Base-by-base conservation (phyloP, 306 rosid genomes). In the Rosa lucieae region DNA sequence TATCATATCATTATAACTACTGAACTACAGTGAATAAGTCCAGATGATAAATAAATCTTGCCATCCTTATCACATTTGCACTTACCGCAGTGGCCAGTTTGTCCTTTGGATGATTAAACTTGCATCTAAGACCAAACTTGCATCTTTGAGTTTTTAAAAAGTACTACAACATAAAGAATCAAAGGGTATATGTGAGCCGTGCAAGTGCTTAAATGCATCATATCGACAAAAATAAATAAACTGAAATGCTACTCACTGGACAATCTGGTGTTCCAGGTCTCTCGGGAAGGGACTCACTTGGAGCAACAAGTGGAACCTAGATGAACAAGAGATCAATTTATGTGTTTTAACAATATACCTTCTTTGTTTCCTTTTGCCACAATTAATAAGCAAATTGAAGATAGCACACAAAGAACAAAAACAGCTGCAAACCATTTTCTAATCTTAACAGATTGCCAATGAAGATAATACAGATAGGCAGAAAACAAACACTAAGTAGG, bases 101-200 rank as follows among this genome's bases (percentile, higher is more conserved):
- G 29, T 86, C 94, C 81, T 79, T 92, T 56, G 99, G 99, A 83
- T 95, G 99, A 82, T 95, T 92, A 82, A 95, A 95, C 88, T 90
- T 95, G 92, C 99, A 95, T 80, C 84, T 89, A 73, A 87, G 75
- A 83, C 98, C 99, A 88, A 89, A 95, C 85, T 93, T 93, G 92
- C 99, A 95, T 89, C 88, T 93, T 80, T 91, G 97, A 82, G 98
- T 95, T 82, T 95, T 95, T 71, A 95, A 43, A 85, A 91, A 95
- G 87, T 80, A 93, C 99, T 95, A 93, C 86, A 82, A 79, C 15
- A 74, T 61, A 77, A 67, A 32, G 58, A 61, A 74, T 32, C 48
- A 65, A 43, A 84, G 84, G 42, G 53, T 74, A 79, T 82, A 66
- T 77, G 80, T 78, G 26, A 53, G 44, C 48, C 61, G 56, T 53